phyloP scores from a whole-genome alignment of 345 rosid genomes.

The Populus nigra region DNA sequence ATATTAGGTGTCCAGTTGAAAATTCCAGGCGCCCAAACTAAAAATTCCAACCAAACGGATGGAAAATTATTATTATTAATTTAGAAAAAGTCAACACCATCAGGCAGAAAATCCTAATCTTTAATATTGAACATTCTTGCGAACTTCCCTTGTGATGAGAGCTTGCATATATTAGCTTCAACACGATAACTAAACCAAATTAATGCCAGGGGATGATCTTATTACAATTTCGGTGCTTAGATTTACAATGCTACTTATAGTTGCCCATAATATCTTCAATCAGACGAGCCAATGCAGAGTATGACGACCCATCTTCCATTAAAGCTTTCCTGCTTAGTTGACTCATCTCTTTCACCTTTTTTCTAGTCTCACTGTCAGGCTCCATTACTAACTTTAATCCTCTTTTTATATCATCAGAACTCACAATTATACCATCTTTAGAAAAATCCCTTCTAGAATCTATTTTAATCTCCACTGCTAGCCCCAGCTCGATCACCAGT shows the following conservation, averaged over 20 bases:
- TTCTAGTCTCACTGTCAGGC: neutral
- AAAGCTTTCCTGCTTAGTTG: neutral
- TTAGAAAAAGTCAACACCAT: no score
- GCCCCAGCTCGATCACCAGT: neutral
- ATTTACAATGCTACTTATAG: neutral
- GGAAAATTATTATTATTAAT: no score
- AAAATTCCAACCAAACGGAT: no score
- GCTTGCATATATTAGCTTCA: no score
- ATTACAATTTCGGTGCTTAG: no score
- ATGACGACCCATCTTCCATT: neutral
- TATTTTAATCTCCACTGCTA: neutral
- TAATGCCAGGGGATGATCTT: no score
- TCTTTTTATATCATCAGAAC: neutral
- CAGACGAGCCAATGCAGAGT: neutral
- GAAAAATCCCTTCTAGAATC: neutral
- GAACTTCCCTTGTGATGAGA: no score
- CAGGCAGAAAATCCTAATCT: no score
- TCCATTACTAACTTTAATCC: neutral
- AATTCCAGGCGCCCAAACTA: no score
- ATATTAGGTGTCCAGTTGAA: no score
- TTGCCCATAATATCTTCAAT: neutral
- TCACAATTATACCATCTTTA: neutral
- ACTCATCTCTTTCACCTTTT: constrained; percentile 1
- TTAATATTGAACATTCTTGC: no score
- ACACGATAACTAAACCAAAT: no score